Conservation (phyloP, 1,139 yeast genomes). For the Candida neerlandica region DNA sequence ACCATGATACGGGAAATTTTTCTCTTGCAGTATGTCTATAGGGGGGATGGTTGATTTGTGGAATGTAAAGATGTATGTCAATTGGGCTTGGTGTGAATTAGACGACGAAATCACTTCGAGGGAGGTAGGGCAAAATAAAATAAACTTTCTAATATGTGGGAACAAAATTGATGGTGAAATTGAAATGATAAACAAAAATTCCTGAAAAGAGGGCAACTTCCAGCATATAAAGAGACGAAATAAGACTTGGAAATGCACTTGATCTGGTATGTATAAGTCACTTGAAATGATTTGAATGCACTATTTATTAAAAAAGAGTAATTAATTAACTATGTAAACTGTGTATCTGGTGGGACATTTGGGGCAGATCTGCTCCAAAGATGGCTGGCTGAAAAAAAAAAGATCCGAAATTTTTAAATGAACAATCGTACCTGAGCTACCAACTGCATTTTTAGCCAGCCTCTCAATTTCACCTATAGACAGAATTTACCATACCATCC, state of each 20-base stretch:
- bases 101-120: background rate
- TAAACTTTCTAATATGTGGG: background rate
- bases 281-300: background rate
- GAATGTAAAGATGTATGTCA: background rate
- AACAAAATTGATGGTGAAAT: background rate
- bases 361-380: background rate
- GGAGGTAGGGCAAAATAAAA: background rate
- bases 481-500: background rate
- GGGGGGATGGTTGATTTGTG: background rate
- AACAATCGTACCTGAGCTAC: background rate
- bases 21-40: background rate
- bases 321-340: background rate
- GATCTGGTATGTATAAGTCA: background rate
- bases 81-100: background rate
- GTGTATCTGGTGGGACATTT: background rate
- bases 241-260: background rate
- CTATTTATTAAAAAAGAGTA: background rate
- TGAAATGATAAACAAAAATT: background rate
- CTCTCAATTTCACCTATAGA: background rate
- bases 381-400: conserved; percentile 11
- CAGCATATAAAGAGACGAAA: background rate
- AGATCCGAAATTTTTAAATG: background rate
- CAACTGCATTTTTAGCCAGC: background rate
- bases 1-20: background rate
- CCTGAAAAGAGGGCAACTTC: background rate